These are phyloP conservation scores for Rhodotorula sp. DNA, from an alignment of 1,284 basidiomycete species.

Conservation along the genomic window DNA sequence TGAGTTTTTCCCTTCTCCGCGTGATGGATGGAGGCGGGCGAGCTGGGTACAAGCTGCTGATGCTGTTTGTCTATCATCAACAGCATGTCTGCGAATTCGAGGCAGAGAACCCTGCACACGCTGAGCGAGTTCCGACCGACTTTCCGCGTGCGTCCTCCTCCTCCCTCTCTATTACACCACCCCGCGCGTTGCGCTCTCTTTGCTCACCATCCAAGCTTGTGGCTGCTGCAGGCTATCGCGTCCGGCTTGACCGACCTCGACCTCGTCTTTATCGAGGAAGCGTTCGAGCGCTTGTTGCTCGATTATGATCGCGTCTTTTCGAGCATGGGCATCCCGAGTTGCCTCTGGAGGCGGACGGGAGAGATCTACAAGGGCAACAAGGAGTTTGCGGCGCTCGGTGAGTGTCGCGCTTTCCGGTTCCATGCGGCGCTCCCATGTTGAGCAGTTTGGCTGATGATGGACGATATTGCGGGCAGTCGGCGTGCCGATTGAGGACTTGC, in stretches of 20 bases:
- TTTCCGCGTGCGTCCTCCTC: constrained; percentile 63
- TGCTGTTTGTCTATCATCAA: constrained; percentile 24
- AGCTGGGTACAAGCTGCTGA: not conserved
- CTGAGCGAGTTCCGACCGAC: constrained; percentile 91
- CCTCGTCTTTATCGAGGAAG: constrained; percentile 96
- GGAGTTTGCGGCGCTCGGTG: constrained; percentile 85
- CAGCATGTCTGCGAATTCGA: constrained; percentile 80
- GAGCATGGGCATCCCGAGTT: constrained; percentile 93
- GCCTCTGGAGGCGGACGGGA: constrained; percentile 93
- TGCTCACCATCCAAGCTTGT: no score
- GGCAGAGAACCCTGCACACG: constrained; percentile 84
- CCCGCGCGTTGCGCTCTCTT: not conserved
- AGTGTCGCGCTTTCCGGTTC: not conserved
- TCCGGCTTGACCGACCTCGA: constrained; percentile 92
- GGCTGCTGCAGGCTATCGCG: constrained; percentile 67
- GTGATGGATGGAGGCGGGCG: no score
- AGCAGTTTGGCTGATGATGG: constrained; percentile 10
- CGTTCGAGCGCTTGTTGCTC: constrained; percentile 88
- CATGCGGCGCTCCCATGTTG: not conserved
- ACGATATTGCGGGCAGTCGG: constrained; percentile 43
- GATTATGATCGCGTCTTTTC: constrained; percentile 76
- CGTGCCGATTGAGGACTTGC: constrained; percentile 50
- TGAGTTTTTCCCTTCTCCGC: constrained; percentile 52
- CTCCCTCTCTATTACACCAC: not conserved
- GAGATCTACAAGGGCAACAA: constrained; percentile 98